Conservation (phyloP, 352 stramenopile genomes). For the Halophytophthora batemanensis region DNA sequence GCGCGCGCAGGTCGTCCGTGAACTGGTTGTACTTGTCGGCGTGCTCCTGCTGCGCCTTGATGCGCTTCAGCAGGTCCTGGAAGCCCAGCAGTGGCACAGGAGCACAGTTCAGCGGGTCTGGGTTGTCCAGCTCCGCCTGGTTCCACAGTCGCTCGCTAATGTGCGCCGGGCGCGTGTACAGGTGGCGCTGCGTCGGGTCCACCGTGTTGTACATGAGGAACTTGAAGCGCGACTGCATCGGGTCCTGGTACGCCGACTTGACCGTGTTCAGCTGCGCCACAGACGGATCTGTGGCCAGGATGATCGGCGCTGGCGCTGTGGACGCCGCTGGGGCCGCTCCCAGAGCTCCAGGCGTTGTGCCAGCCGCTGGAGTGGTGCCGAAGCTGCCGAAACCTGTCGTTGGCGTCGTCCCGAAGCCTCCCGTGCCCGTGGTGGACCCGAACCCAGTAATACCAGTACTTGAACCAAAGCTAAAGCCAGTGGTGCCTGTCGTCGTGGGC, state of each 20-base stretch:
- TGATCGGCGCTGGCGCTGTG: constrained; percentile 64
- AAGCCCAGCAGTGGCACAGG: constrained; percentile 79
- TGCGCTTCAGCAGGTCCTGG: constrained; percentile 75
- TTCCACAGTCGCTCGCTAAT: constrained; percentile 87
- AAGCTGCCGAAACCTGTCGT: constrained; percentile 31
- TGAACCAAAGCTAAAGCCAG: constrained; percentile 21
- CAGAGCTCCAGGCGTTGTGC: constrained; percentile 22
- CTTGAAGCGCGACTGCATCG: constrained; percentile 84
- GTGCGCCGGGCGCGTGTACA: constrained; percentile 75
- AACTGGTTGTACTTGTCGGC: constrained; percentile 81
- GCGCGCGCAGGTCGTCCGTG: constrained; percentile 65
- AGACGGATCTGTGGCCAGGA: constrained; percentile 67
- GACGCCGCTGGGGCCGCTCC: constrained; percentile 27
- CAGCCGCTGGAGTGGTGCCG: constrained; percentile 18
- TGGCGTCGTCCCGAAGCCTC: constrained; percentile 13
- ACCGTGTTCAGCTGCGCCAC: constrained; percentile 79
- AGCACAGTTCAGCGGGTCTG: constrained; percentile 75
- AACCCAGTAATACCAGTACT: constrained; percentile 28
- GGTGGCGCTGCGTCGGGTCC: constrained; percentile 72
- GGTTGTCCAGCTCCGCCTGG: constrained; percentile 84
- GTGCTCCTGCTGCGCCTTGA: constrained; percentile 78
- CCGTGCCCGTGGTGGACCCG: constrained; percentile 19
- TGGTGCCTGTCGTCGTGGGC: constrained; percentile 10
- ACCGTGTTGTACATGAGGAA: constrained; percentile 89
- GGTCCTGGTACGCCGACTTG: constrained; percentile 83